These are phyloP conservation scores for Triadica sebifera DNA, from an alignment of 345 rosid species.

Conservation along the genomic window DNA sequence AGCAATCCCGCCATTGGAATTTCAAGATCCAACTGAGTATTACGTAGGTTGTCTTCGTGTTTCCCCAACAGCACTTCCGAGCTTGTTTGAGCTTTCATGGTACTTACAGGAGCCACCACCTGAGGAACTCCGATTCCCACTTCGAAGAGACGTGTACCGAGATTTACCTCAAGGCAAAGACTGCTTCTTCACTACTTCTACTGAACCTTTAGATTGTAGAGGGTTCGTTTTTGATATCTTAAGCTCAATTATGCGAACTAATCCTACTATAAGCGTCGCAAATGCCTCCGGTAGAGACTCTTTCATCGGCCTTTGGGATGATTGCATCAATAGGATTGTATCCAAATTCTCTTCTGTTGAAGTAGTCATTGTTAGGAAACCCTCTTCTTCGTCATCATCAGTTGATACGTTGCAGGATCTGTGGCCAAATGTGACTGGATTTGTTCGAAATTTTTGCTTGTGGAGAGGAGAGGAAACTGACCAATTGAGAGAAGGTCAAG, in stretches of 20 bases:
- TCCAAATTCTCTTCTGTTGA: slow-evolving; percentile 71
- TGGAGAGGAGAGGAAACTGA: slow-evolving; percentile 97
- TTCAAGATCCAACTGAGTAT: slow-evolving; percentile 86
- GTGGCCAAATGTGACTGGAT: slow-evolving; percentile 93
- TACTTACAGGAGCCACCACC: slow-evolving; percentile 90
- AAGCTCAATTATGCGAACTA: slow-evolving; percentile 54
- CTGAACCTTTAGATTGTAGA: slow-evolving; percentile 66
- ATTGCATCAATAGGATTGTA: slow-evolving; percentile 71
- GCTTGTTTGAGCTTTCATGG: slow-evolving; percentile 74
- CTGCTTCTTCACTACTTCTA: slow-evolving; percentile 60
- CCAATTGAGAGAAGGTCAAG: slow-evolving; percentile 53
- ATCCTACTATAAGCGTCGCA: slow-evolving; percentile 42
- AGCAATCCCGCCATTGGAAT: slow-evolving; percentile 67
- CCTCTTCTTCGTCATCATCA: slow-evolving; percentile 17
- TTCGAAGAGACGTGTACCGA: slow-evolving; percentile 70
- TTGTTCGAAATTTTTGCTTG: slow-evolving; percentile 60
- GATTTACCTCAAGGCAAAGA: slow-evolving; percentile 90
- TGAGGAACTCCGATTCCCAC: slow-evolving; percentile 72
- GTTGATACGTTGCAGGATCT: slow-evolving; percentile 55
- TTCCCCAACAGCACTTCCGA: slow-evolving; percentile 61
- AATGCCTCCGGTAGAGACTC: slow-evolving; percentile 73
- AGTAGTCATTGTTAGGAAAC: slow-evolving; percentile 55
- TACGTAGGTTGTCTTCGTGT: slow-evolving; percentile 61
- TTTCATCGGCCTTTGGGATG: slow-evolving; percentile 80
- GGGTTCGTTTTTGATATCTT: slow-evolving; percentile 58